Evolutionary conservation across 805 yeast species (phyloP).

Genomic region (Monosporozyma yasuniensis): DNA sequence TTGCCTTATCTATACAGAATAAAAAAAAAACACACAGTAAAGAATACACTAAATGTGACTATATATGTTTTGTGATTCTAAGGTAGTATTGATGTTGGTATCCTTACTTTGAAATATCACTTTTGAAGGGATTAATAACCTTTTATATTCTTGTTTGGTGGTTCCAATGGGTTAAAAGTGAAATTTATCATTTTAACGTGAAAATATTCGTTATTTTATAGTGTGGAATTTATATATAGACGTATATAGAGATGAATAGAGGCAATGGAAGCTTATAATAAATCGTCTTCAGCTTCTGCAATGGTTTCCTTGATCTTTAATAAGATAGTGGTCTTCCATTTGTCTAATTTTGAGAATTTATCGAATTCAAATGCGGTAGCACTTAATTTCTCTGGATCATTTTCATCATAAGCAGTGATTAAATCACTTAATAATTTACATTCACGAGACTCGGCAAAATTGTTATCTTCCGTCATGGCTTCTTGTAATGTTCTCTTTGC

Average conservation of each 20-base stretch:
- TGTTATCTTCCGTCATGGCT: constrained; percentile 61
- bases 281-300: constrained; percentile 64
- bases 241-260: neutral
- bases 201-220: too few species aligned
- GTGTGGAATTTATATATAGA: too few species aligned
- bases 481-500: constrained; percentile 64
- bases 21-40: too few species aligned
- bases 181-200: too few species aligned
- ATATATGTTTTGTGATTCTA: too few species aligned
- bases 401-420: constrained; percentile 65
- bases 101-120: too few species aligned
- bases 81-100: too few species aligned
- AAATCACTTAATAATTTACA: constrained; percentile 56
- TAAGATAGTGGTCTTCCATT: constrained; percentile 78
- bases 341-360: constrained; percentile 80
- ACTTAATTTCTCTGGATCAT: constrained; percentile 69
- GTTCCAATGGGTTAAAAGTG: too few species aligned
- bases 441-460: constrained; percentile 68
- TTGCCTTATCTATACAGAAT: too few species aligned
- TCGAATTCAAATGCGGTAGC: constrained; percentile 74
- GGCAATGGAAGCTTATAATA: constrained; percentile 10
- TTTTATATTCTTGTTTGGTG: too few species aligned
- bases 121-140: too few species aligned
- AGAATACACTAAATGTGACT: too few species aligned
- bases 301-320: constrained; percentile 71